Base-by-base conservation (phyloP, 306 rosid species). In the Argentina anserina region DNA sequence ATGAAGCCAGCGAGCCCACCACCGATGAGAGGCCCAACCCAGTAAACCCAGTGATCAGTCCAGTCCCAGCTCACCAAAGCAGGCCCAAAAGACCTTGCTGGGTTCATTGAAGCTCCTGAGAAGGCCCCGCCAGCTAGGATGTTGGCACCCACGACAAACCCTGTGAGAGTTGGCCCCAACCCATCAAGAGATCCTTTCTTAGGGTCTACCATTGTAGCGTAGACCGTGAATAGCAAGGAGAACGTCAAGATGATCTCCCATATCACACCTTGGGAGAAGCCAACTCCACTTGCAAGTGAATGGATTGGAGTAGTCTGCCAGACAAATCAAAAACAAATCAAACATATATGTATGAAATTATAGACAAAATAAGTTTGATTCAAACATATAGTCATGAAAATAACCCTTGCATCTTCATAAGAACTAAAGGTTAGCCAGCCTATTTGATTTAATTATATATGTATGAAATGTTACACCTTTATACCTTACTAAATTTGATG, bases 21-120 rank as follows among this genome's bases (percentile, higher is more conserved):
- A 36, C 97, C 98, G 46, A 89, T 81, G 12, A 91, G 90, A n/a
- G 98, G 98, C 7, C 98, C 96, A 56, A 89, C 92, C 96, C 98
- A 93, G 69, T 93, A 91, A 53, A 93, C 90, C 98, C 96, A 93
- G 21, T 93, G 92, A 64, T 93, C 87, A 0, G 97, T 91, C 97
- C 96, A 93, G 56, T 85, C 73, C 50, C 96, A 84, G 64, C 84
- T 70, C 5, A 88, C 92, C 86, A 93, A 80, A 49, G 98, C 96
- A 11, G 97, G 96, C 59, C 98, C 98, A 69, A 93, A 93, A 5
- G 97, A 87, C 7, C 98, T 80, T 6, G 96, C 96, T 0, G 97
- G 97, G 85, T 93, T 93, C 94, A 93, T 93, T 1, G 98, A 89
- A 25, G 87, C 94, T 0, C 92, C 92, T 0, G 92, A 90, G 53